These are phyloP conservation scores for Beauveria asiatica DNA, from an alignment of 2,329 filamentous ascomycete genomes.

Conservation along the genomic window DNA sequence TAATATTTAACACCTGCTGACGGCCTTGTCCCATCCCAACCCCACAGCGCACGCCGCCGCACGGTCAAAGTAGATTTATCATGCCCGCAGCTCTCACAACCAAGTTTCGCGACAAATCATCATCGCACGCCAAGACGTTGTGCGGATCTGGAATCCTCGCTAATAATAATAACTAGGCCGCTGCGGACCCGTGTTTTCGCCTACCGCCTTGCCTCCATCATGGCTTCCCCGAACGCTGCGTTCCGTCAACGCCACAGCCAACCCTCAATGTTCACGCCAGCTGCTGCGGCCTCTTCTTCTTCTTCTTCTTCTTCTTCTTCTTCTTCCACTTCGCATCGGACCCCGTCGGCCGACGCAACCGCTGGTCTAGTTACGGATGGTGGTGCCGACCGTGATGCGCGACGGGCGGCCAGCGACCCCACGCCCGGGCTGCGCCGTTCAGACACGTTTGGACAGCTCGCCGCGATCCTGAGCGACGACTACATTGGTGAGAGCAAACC, in stretches of 20 bases:
- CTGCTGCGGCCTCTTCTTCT: neutral
- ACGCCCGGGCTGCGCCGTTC: conserved; percentile 1
- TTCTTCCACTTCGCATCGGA: neutral
- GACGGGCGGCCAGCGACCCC: neutral
- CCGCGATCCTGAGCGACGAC: conserved; percentile 9
- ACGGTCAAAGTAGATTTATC: neutral
- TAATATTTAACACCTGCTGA: neutral
- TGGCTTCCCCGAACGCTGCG: neutral
- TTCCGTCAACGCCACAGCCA: conserved; percentile 8
- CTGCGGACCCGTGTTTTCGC: no score
- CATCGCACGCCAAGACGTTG: neutral
- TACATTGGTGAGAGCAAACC: conserved; percentile 13
- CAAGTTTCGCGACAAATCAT: neutral
- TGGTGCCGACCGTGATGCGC: neutral
- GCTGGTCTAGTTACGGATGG: neutral
- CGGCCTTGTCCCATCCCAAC: neutral
- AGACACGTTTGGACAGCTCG: conserved; percentile 12
- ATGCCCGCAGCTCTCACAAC: neutral
- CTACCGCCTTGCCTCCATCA: neutral
- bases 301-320: conserved; percentile 1
- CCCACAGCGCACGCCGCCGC: conserved; percentile 1
- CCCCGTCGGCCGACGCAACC: neutral
- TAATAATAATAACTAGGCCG: neutral
- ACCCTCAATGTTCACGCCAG: conserved; percentile 2
- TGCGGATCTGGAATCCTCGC: neutral